phyloP scores from a whole-genome alignment of 306 rosid species.

The Lablab purpureus region DNA sequence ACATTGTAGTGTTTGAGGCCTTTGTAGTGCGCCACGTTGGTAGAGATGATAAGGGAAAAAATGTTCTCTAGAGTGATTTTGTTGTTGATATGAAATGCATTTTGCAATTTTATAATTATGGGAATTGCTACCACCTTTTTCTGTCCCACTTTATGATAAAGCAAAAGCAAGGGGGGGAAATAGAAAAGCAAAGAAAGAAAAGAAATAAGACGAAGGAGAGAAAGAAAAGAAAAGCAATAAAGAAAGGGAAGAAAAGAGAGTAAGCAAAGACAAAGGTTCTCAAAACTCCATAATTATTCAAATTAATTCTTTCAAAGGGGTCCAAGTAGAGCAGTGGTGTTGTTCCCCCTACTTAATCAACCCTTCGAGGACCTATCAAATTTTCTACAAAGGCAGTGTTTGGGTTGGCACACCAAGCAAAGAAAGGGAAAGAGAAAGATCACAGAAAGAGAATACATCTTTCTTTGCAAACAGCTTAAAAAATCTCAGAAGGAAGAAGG shows the following conservation, averaged over 20 bases:
- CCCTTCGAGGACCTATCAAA: conserved; percentile 63
- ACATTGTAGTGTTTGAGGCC: conserved; percentile 10
- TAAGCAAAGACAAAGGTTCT: conserved; percentile 61
- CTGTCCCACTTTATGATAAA: conserved; percentile 91
- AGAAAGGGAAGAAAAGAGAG: conserved; percentile 48
- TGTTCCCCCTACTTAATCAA: conserved; percentile 65
- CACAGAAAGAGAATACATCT: conserved; percentile 8
- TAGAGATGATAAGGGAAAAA: conserved; percentile 45
- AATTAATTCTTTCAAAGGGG: conserved; percentile 58
- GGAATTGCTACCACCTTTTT: conserved; percentile 79
- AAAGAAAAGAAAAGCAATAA: conserved; percentile 59
- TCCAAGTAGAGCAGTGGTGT: conserved; percentile 46
- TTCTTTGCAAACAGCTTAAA: neutral
- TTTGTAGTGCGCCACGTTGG: conserved; percentile 48
- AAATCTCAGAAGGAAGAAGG: conserved; percentile 24
- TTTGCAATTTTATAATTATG: conserved; percentile 59
- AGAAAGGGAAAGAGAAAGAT: conserved; percentile 28
- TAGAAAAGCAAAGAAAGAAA: conserved; percentile 56
- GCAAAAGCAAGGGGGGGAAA: conserved; percentile 66
- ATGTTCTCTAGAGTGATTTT: conserved; percentile 51
- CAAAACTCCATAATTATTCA: conserved; percentile 83
- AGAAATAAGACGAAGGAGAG: conserved; percentile 52
- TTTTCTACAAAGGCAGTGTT: conserved; percentile 61
- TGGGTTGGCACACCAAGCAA: conserved; percentile 46
- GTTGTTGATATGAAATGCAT: conserved; percentile 38